These are phyloP conservation scores for Ophiocordyceps robertsii DNA, from an alignment of 2,329 filamentous ascomycete genomes.

Conservation along the genomic window DNA sequence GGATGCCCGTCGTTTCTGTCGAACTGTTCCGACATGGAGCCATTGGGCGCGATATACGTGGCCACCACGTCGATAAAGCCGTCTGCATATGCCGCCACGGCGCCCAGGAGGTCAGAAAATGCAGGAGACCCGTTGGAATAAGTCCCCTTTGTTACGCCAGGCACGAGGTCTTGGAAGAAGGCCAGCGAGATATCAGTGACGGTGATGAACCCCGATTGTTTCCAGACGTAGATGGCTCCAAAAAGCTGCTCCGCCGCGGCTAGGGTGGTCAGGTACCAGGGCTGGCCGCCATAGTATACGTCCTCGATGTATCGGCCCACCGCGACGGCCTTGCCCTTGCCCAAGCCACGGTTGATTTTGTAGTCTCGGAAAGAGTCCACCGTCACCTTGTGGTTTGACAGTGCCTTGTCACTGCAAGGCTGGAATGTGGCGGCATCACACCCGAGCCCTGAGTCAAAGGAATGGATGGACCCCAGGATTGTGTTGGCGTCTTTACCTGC, in stretches of 20 bases:
- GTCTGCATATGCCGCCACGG: slow-evolving; percentile 44
- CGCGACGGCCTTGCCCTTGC: slow-evolving; percentile 43
- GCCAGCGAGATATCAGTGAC: slow-evolving; percentile 50
- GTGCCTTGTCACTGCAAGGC: slow-evolving; percentile 55
- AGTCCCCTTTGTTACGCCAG: slow-evolving; percentile 45
- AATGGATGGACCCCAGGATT: slow-evolving; percentile 51
- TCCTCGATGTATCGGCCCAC: slow-evolving; percentile 62
- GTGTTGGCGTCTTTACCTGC: slow-evolving; percentile 61
- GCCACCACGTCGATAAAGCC: slow-evolving; percentile 49
- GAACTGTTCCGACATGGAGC: slow-evolving; percentile 57
- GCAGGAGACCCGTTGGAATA: slow-evolving; percentile 35
- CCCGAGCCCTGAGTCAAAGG: slow-evolving; percentile 51
- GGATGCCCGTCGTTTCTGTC: slow-evolving; percentile 37
- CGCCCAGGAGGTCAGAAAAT: slow-evolving; percentile 42
- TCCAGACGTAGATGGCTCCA: slow-evolving; percentile 61
- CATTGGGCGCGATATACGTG: slow-evolving; percentile 46
- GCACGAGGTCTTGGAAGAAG: slow-evolving; percentile 58
- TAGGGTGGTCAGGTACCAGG: slow-evolving; percentile 67
- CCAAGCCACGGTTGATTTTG: slow-evolving; percentile 51
- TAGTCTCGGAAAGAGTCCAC: slow-evolving; percentile 69
- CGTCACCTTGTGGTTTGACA: slow-evolving; percentile 65
- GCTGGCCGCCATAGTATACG: slow-evolving; percentile 63
- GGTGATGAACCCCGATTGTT: slow-evolving; percentile 45
- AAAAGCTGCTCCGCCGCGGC: slow-evolving; percentile 73
- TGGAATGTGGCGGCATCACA: slow-evolving; percentile 66